phyloP scores from a whole-genome alignment of 1,139 yeast species.

The Zygoascus sp. region DNA sequence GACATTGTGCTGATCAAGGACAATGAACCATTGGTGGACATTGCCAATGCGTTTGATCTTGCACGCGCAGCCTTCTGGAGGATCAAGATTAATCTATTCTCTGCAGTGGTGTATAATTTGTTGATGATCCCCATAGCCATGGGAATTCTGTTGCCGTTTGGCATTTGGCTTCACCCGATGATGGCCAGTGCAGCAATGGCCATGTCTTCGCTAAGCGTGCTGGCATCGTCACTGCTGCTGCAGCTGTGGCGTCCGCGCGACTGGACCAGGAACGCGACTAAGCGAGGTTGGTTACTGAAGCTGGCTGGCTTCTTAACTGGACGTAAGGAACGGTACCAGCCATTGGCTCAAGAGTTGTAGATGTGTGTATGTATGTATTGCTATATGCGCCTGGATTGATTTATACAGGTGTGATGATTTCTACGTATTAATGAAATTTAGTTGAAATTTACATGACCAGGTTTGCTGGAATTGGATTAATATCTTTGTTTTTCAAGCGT shows the following conservation, averaged over 20 bases:
- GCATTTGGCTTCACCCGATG: conserved; percentile 79
- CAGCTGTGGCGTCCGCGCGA: conserved; percentile 35
- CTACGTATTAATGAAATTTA: no score
- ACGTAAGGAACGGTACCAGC: not conserved
- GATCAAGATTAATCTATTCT: conserved; percentile 73
- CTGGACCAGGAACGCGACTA: not conserved
- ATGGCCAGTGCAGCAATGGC: conserved; percentile 93
- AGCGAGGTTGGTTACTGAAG: not conserved
- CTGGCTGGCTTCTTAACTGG: not conserved
- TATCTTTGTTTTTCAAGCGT: no score
- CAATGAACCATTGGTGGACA: conserved; percentile 52
- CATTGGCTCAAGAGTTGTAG: no score
- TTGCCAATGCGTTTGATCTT: conserved; percentile 68
- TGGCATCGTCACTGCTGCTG: conserved; percentile 68
- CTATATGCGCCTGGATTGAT: no score
- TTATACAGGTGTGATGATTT: no score
- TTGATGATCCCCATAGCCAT: conserved; percentile 93
- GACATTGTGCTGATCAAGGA: conserved; percentile 65
- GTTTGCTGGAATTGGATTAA: no score
- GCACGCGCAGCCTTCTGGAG: conserved; percentile 66
- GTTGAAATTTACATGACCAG: no score
- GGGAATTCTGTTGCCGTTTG: conserved; percentile 82
- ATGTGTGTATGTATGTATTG: no score
- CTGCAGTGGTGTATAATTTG: conserved; percentile 83
- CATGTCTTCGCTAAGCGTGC: conserved; percentile 83